These are phyloP conservation scores for Hypoxylon rickii DNA, from an alignment of 495 filamentous ascomycete genomes.

Conservation along the genomic window DNA sequence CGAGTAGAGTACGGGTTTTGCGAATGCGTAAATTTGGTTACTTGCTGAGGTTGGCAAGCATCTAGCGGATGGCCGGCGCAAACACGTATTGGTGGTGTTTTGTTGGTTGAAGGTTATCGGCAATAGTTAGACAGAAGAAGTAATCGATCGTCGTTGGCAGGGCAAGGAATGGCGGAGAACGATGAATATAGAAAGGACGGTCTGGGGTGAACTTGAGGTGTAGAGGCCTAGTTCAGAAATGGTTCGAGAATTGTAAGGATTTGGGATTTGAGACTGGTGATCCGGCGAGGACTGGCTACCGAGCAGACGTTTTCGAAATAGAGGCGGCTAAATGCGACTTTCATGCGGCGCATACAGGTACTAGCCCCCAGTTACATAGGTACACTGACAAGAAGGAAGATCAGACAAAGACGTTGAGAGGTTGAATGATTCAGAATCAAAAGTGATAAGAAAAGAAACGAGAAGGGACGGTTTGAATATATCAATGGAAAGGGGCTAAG, in stretches of 20 bases:
- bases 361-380: background rate
- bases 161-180: slow-evolving; percentile 1
- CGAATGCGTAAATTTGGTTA: background rate
- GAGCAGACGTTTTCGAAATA: slow-evolving; percentile 16
- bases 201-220: slow-evolving; percentile 13
- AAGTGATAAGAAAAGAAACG: slow-evolving; percentile 5
- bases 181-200: slow-evolving; percentile 1
- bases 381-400: slow-evolving; percentile 2
- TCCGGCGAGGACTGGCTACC: slow-evolving; percentile 28
- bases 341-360: slow-evolving; percentile 17
- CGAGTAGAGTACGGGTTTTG: too few relatives aligned
- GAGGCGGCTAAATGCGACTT: slow-evolving; percentile 36
- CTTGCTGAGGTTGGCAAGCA: slow-evolving; percentile 9
- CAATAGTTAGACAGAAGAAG: background rate
- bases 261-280: slow-evolving; percentile 24
- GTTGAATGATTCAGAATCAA: background rate
- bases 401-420: background rate
- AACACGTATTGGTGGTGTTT: slow-evolving; percentile 25
- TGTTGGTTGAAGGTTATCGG: background rate
- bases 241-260: slow-evolving; percentile 18
- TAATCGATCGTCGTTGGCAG: slow-evolving; percentile 1
- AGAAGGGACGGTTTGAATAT: background rate
- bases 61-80: slow-evolving; percentile 23
- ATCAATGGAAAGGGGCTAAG: background rate
- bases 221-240: slow-evolving; percentile 5